These are phyloP conservation scores for Penicillium occitanis DNA, from an alignment of 2,329 filamentous ascomycete genomes.

Conservation along the genomic window DNA sequence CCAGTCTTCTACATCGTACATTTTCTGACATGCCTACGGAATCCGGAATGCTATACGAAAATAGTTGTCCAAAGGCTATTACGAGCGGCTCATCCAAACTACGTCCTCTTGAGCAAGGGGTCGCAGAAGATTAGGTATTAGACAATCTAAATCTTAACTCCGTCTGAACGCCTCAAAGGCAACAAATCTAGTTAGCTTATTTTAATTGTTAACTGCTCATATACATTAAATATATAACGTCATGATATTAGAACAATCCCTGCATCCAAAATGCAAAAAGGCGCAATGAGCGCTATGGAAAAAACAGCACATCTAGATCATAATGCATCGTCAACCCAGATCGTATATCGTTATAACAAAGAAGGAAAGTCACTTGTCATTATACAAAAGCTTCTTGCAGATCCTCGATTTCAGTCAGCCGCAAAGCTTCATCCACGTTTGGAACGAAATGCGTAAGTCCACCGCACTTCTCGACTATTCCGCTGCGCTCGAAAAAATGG, in stretches of 20 bases:
- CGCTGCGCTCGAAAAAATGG: constrained; percentile 70
- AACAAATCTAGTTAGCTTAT: too few relatives aligned
- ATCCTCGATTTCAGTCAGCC: constrained; percentile 73
- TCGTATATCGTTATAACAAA: neutral
- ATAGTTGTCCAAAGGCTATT: neutral
- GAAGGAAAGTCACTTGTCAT: too few relatives aligned
- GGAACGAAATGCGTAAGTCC: constrained; percentile 75
- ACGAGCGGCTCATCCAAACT: too few relatives aligned
- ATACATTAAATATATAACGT: neutral
- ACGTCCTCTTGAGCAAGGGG: neutral
- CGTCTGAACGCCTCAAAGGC: neutral
- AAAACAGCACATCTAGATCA: neutral
- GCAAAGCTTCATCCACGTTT: constrained; percentile 80
- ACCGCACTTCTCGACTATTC: constrained; percentile 81
- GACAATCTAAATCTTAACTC: neutral
- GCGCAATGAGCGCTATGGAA: neutral
- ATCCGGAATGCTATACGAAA: neutral
- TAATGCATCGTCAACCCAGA: neutral
- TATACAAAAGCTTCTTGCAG: constrained; percentile 15
- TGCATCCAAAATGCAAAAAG: neutral
- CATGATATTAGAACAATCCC: neutral
- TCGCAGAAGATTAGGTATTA: neutral
- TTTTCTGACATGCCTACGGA: too few relatives aligned
- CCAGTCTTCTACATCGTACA: neutral
- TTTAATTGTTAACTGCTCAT: neutral